Evolutionary conservation across 2,329 filamentous ascomycete species (phyloP).

Genomic region (Fusarium stilboides): DNA sequence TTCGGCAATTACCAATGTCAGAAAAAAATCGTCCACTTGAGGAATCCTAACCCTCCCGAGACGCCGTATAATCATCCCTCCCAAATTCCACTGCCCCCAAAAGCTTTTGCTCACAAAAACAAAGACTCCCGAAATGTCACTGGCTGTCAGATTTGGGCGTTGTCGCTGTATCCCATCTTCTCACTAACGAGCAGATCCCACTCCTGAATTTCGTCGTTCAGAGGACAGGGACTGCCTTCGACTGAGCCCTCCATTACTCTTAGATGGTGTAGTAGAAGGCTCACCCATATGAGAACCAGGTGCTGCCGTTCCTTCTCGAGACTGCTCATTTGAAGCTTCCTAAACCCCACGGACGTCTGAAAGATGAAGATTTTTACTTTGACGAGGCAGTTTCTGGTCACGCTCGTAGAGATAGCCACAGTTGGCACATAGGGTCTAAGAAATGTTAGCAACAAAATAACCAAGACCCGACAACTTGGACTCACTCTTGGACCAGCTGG

Average conservation of each 20-base stretch:
- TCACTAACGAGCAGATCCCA: constrained; percentile 12
- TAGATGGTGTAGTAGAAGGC: constrained; percentile 22
- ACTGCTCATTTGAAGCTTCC: constrained; percentile 42
- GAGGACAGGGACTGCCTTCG: constrained; percentile 3
- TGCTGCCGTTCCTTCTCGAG: constrained; percentile 32
- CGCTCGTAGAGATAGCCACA: constrained; percentile 92
- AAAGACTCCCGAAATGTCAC: constrained; percentile 42
- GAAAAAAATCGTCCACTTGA: constrained; percentile 44
- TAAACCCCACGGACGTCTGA: constrained; percentile 54
- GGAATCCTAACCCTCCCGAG: constrained; percentile 47
- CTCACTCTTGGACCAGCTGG: constrained; percentile 86
- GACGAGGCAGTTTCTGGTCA: constrained; percentile 81
- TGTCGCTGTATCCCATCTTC: constrained; percentile 21
- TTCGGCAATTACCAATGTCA: constrained; percentile 45
- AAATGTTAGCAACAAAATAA: constrained; percentile 25
- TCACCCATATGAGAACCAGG: constrained; percentile 12
- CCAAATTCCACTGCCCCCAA: constrained; percentile 44
- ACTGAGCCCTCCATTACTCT: constrained; percentile 20
- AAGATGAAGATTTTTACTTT: constrained; percentile 59
- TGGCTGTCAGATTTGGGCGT: constrained; percentile 27
- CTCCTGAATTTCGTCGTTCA: constrained; percentile 14
- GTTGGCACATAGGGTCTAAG: constrained; percentile 89
- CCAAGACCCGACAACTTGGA: constrained; percentile 20
- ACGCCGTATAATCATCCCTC: constrained; percentile 48
- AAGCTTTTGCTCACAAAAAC: constrained; percentile 50